Conservation (phyloP, 176 grass and related monocot genomes). For the Aechmea fasciata region DNA sequence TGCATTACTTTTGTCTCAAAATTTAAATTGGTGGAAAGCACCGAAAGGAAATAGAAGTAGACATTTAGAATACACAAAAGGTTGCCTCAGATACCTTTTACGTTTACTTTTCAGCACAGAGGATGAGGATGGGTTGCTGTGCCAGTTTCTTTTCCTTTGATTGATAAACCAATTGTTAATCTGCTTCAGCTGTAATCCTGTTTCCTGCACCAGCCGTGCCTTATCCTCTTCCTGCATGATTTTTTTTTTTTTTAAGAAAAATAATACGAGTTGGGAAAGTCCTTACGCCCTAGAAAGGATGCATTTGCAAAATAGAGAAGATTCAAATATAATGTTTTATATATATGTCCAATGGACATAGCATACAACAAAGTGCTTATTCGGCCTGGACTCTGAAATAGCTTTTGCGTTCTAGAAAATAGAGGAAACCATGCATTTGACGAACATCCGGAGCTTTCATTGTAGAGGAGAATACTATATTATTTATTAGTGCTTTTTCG, state of each 20-base stretch:
- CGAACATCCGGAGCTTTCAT: too few relatives aligned
- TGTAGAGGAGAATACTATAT: too few relatives aligned
- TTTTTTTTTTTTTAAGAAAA: not conserved
- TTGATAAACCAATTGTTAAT: slow-evolving; percentile 80
- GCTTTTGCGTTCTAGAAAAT: too few relatives aligned
- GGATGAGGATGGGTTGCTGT: slow-evolving; percentile 59
- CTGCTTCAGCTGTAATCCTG: slow-evolving; percentile 57
- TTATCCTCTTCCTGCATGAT: slow-evolving; percentile 57
- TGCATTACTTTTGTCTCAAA: not conserved
- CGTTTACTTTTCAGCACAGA: slow-evolving; percentile 52
- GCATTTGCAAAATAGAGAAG: not conserved
- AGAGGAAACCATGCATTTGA: too few relatives aligned
- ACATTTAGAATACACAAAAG: not conserved
- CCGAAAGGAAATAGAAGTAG: not conserved
- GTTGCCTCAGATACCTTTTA: slow-evolving; percentile 37
- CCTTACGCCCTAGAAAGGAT: not conserved
- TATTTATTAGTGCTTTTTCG: too few relatives aligned
- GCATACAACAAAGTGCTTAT: too few relatives aligned
- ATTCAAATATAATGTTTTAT: not conserved
- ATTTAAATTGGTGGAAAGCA: slow-evolving; percentile 6
- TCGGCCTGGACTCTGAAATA: too few relatives aligned
- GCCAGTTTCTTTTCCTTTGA: slow-evolving; percentile 75
- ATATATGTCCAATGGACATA: not conserved
- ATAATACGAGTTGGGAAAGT: not conserved
- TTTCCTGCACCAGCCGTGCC: slow-evolving; percentile 63